Evolutionary conservation across 768 basidiomycete species (phyloP), one percentile per base, ranked within the genome.

Genomic region (Mrakia gelida): DNA sequence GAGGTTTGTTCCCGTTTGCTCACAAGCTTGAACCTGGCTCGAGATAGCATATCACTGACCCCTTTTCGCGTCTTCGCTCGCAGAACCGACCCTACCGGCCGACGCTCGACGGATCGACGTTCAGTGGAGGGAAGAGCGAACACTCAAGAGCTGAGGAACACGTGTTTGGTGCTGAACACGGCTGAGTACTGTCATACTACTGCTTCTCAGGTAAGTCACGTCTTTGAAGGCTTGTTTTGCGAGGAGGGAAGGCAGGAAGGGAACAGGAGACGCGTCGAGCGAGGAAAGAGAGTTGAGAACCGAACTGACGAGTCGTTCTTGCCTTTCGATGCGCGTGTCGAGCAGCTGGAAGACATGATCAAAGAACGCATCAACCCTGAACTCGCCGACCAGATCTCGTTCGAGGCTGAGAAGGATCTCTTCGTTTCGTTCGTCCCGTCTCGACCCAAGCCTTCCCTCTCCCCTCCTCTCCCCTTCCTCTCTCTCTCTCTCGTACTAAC

Each of bases 121-220:
- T 98, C 95, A 1, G 86, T 86, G 28, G 96, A 99, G 71, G 89
- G 89, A 8, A 89, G 92, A n/a, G 88, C 90, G 45, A 95, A 97
- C 82, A 80, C 88, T 11, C 87, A 87, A 5, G 91, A 95, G 78
- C 84, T 98, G 45, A 90, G 89, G 81, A 92, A 92, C 80, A 90
- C 92, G 0, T 95, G 93, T 82, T 86, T 94, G n/a, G 85, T 96
- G 34, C 90, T 99, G 82, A 98, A 99, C 82, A 99, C 97, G 0
- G 96, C 95, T 0, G 95, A 98, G 82, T 99, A 98, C 83, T 99
- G 97, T 82, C 92, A 95, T 80, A 90, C 89, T 0, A 99, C 96
- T 3, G 93, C 95, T 1, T 82, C 90, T 28, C 94, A 97, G 88
- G 95, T 91, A 81, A 15, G 86, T 81, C 10, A 0, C 49, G 9